phyloP scores from a whole-genome alignment of 1,139 yeast species.

The Kurtzmaniella quercitrusa region DNA sequence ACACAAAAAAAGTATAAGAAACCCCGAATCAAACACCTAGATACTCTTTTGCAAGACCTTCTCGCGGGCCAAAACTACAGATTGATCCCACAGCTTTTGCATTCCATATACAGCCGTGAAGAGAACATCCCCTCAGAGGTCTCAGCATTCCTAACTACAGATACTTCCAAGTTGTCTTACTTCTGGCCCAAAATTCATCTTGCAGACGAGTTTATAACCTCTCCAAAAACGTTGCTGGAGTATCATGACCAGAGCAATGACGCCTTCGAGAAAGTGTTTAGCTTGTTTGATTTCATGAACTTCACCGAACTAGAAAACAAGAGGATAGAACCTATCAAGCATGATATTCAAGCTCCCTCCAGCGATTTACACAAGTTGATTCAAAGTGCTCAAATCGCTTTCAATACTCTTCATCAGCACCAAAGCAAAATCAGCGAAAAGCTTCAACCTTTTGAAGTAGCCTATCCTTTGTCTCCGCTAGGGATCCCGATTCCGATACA shows the following conservation, averaged over 20 bases:
- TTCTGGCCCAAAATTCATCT: constrained; percentile 38
- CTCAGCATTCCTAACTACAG: not conserved
- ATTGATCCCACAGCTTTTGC: not conserved
- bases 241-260: constrained; percentile 3
- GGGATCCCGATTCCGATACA: constrained; percentile 31
- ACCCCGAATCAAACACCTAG: not conserved
- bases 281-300: not conserved
- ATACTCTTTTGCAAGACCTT: not conserved
- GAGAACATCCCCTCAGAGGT: not conserved
- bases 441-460: constrained; percentile 28
- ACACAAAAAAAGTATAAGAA: not conserved
- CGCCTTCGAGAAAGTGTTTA: not conserved
- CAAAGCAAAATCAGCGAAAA: constrained; percentile 20
- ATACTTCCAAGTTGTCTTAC: constrained; percentile 13
- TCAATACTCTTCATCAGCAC: constrained; percentile 12
- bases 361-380: not conserved
- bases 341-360: not conserved
- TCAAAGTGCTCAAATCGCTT: constrained; percentile 16
- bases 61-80: not conserved
- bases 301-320: not conserved
- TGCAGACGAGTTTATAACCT: constrained; percentile 20
- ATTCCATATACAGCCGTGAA: not conserved
- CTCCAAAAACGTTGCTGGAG: not conserved
- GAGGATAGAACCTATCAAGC: not conserved
- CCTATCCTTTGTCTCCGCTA: constrained; percentile 27